Evolutionary conservation across 306 rosid genomes (phyloP).

Genomic region (Lathyrus aphaca): DNA sequence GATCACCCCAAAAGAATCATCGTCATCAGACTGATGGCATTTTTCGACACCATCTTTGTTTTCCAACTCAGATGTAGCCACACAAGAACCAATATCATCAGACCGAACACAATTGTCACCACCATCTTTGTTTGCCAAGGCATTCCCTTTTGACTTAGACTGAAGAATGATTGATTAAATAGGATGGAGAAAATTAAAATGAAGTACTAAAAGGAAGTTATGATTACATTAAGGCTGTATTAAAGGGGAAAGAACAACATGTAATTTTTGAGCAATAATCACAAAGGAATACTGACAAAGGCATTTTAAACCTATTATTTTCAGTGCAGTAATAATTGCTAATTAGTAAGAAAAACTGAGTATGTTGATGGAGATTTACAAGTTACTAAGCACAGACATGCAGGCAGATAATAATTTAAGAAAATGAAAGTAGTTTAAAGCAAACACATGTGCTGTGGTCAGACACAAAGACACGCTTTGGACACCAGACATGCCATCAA

Average conservation of each 20-base stretch:
- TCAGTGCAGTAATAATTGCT: background rate
- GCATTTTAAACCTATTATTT: background rate
- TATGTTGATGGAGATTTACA: conserved; percentile 10
- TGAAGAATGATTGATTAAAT: conserved; percentile 6
- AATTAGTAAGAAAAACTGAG: background rate
- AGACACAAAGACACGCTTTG: too few relatives aligned
- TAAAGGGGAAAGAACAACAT: background rate
- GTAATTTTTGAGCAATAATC: background rate
- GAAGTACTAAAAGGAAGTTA: background rate
- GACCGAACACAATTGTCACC: conserved; percentile 40
- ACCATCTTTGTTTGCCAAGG: conserved; percentile 47
- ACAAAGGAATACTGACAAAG: conserved; percentile 3
- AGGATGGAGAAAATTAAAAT: conserved; percentile 16
- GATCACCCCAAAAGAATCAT: conserved; percentile 47
- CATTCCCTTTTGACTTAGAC: conserved; percentile 48
- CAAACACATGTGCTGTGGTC: background rate
- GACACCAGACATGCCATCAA: too few relatives aligned
- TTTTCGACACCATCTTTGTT: conserved; percentile 43
- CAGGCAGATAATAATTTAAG: background rate
- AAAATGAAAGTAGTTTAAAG: background rate
- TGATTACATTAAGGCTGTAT: background rate
- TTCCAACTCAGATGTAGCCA: conserved; percentile 33
- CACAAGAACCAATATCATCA: conserved; percentile 31
- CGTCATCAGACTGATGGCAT: conserved; percentile 47
- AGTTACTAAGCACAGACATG: background rate